Evolutionary conservation across 148 eudicot genomes (phyloP).

Genomic region (Hydrangea macrophylla): DNA sequence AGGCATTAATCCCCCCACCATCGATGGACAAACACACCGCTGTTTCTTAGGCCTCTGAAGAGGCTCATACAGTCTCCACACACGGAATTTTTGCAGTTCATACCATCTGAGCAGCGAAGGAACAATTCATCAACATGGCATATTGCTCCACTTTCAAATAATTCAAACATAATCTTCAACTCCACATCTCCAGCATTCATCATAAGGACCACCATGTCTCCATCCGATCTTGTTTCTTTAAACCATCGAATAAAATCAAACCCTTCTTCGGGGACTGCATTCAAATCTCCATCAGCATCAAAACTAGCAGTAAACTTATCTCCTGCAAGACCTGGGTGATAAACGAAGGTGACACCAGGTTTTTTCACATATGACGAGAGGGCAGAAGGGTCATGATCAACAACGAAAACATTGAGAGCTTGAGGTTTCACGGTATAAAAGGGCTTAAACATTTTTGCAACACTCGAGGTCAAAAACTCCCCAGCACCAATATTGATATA

Average conservation of each 20-base stretch:
- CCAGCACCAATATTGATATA: constrained; percentile 68
- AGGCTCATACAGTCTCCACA: constrained; percentile 46
- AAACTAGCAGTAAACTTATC: constrained; percentile 13
- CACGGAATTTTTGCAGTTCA: constrained; percentile 19
- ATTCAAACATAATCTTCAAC: constrained; percentile 50
- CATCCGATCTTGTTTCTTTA: constrained; percentile 50
- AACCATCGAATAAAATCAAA: constrained; percentile 79
- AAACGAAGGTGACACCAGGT: constrained; percentile 77
- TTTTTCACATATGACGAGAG: constrained; percentile 64
- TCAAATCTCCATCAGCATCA: constrained; percentile 26
- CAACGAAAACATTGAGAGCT: constrained; percentile 49
- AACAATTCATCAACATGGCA: constrained; percentile 83
- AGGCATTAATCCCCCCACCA: constrained; percentile 55
- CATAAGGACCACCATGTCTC: constrained; percentile 70
- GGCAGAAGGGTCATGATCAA: constrained; percentile 64
- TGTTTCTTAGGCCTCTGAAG: constrained; percentile 49
- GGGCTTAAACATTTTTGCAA: constrained; percentile 44
- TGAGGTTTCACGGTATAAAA: constrained; percentile 46
- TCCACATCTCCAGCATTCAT: constrained; percentile 60
- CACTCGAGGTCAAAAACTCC: constrained; percentile 44
- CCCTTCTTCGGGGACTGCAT: constrained; percentile 41
- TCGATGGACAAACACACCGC: constrained; percentile 74
- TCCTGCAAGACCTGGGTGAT: constrained; percentile 62
- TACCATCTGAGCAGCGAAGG: constrained; percentile 44
- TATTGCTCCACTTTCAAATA: constrained; percentile 64